phyloP scores from a whole-genome alignment of 805 yeast species.

The Lachancea sp. region DNA sequence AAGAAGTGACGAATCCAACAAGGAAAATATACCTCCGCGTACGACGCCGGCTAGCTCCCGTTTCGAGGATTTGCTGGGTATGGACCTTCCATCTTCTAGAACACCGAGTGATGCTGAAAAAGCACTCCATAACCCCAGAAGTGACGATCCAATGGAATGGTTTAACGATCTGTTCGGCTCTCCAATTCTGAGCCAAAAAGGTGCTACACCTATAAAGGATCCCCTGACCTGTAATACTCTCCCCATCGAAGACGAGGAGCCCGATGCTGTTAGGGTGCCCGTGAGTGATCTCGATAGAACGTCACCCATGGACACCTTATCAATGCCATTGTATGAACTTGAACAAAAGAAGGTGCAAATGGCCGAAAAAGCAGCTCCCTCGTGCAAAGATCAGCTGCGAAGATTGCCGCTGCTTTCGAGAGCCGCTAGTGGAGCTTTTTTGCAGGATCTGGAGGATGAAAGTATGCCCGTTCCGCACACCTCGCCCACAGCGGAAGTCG shows the following conservation, averaged over 20 bases:
- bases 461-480: slow-evolving; percentile 15
- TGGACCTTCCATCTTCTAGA: slow-evolving; percentile 6
- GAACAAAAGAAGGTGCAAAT: slow-evolving; percentile 14
- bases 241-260: slow-evolving; percentile 18
- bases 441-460: slow-evolving; percentile 17
- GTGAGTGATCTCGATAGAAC: slow-evolving; percentile 28
- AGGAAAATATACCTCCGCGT: slow-evolving; percentile 24
- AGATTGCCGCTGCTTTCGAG: slow-evolving; percentile 22
- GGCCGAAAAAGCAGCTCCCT: slow-evolving; percentile 5
- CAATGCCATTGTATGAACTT: slow-evolving; percentile 32
- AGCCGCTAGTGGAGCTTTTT: neutral
- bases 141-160: slow-evolving; percentile 9
- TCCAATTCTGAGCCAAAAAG: slow-evolving; percentile 2
- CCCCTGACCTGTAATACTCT: slow-evolving; percentile 9
- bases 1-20: slow-evolving; percentile 13
- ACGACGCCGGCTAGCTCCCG: slow-evolving; percentile 1
- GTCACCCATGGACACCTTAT: slow-evolving; percentile 30
- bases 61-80: slow-evolving; percentile 7
- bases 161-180: slow-evolving; percentile 8
- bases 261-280: slow-evolving; percentile 5
- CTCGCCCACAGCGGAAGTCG: slow-evolving; percentile 15
- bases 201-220: slow-evolving; percentile 5
- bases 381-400: slow-evolving; percentile 29
- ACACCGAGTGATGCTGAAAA: slow-evolving; percentile 11
- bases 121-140: neutral